Evolutionary conservation across 2,329 filamentous ascomycete genomes (phyloP), one percentile per base, ranked within the genome.

Genomic region (Colletotrichum viniferum): DNA sequence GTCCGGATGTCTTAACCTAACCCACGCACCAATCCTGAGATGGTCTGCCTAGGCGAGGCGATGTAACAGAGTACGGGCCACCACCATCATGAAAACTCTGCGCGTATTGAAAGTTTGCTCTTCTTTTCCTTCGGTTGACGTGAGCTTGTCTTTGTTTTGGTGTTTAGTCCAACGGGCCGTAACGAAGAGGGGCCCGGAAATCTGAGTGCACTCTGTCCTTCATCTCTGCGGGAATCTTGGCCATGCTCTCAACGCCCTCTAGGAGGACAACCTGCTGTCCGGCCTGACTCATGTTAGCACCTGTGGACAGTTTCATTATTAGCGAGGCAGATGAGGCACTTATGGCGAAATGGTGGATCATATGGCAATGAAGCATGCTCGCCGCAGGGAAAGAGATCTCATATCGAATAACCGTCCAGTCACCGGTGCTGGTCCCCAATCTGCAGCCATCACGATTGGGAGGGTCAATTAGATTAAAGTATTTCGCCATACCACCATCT

Each of bases 401-500:
- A 16, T 74, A 74, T 34, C 72, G 68, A n/a, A 74, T 74, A n/a
- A 74, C 72, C 7, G 72, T 63, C 72, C 69, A 74, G 55, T 74
- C 69, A 9, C 72, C 69, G 6, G 69, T 74, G 32, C 72, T 71
- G 38, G 67, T 74, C 2, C 69, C 72, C 18, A 74, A 12, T n/a
- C 72, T 66, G 10, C 72, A 74, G 14, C 72, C 72, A 34, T 72
- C 69, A 5, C 72, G 62, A 26, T 74, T 74, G 2, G 62, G 72
- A 28, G 72, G 72, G 16, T 74, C 38, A 10, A 67, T 26, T 4
- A 74, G n/a, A 18, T 74, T 74, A 8, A 74, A 72, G 34, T 36
- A 26, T 30, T 61, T 56, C 16, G 61, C 69, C 68, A 74, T 72
- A n/a, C 24, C 55, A 1, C 72, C 72, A 21, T 72, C 69, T 28